Percentiles rank a stretch among this genome's conserved stretches.
Conservation (phyloP, 1,284 basidiomycete genomes). For the Sparassis latifolia region DNA sequence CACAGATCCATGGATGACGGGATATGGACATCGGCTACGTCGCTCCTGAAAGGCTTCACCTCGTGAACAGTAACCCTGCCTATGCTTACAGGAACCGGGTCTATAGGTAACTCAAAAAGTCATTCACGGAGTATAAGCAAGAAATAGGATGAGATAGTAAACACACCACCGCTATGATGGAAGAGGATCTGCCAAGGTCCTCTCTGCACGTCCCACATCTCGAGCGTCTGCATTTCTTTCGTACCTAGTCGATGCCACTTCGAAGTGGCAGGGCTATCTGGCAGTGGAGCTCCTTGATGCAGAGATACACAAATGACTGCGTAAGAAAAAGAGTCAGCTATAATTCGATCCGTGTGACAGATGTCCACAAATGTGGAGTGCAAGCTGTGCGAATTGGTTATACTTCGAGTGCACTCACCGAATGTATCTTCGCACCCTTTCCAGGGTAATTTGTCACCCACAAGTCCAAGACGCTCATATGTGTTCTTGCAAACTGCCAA, state of each 20-base stretch:
- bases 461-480: conserved; percentile 52
- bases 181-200: conserved; percentile 41
- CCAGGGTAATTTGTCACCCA: conserved; percentile 41
- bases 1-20: conserved; percentile 18
- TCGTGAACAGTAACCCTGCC: background rate
- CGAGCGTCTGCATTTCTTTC: conserved; percentile 30
- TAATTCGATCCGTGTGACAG: too few relatives aligned
- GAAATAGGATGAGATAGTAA: background rate
- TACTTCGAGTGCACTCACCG: conserved; percentile 31
- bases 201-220: conserved; percentile 17
- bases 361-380: background rate
- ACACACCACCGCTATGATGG: conserved; percentile 14
- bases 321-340: background rate
- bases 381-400: background rate
- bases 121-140: too few relatives aligned
- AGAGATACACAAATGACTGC: conserved; percentile 42
- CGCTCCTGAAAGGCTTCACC: conserved; percentile 7
- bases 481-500: conserved; percentile 46
- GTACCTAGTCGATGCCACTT: conserved; percentile 22
- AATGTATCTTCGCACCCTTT: conserved; percentile 35
- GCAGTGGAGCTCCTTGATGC: background rate
- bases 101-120: too few relatives aligned
- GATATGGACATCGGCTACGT: conserved; percentile 19
- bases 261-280: conserved; percentile 19
- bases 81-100: background rate